A percentile compares a stretch with the other conserved stretches of the same genome.
Evolutionary conservation across 495 filamentous ascomycete species (phyloP).

Genomic region (Xylaria intraflava): DNA sequence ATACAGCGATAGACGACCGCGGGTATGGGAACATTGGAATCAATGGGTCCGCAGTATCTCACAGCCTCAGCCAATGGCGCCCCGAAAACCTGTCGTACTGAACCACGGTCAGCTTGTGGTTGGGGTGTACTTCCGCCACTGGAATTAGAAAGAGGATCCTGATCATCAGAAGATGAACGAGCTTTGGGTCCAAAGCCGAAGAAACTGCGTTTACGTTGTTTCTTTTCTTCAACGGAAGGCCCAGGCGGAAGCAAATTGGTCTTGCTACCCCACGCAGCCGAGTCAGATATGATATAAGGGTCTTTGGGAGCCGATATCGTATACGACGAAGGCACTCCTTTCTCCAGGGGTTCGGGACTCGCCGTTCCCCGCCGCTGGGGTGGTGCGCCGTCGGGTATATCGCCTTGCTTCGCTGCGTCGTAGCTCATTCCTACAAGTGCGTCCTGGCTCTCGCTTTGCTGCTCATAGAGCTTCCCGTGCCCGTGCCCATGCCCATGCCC

Average conservation of each 20-base stretch:
- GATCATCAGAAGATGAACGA: conserved; percentile 41
- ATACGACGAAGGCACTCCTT: conserved; percentile 38
- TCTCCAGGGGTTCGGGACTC: conserved; percentile 31
- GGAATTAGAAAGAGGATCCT: conserved; percentile 40
- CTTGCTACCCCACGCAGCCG: conserved; percentile 82
- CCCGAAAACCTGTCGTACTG: conserved; percentile 74
- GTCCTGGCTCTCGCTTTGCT: conserved; percentile 34
- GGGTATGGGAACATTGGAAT: conserved; percentile 66
- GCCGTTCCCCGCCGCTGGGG: conserved; percentile 16
- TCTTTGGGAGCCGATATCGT: conserved; percentile 85
- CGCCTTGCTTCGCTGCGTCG: conserved; percentile 69
- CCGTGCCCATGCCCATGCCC: conserved; percentile 24
- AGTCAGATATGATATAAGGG: conserved; percentile 76
- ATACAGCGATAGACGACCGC: conserved; percentile 97
- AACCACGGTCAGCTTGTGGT: conserved; percentile 42
- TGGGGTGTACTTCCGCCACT: conserved; percentile 24
- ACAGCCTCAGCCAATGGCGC: conserved; percentile 83
- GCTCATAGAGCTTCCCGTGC: no score
- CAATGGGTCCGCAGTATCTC: conserved; percentile 64
- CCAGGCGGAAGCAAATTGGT: conserved; percentile 38
- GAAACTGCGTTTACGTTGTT: conserved; percentile 83
- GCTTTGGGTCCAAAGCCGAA: conserved; percentile 73
- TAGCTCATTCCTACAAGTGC: conserved; percentile 75
- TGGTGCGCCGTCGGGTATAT: conserved; percentile 37
- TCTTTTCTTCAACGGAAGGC: conserved; percentile 63